Evolutionary conservation across 176 grass and related monocot genomes (phyloP), one percentile per base, ranked within the genome.

Genomic region (Musa beccarii): DNA sequence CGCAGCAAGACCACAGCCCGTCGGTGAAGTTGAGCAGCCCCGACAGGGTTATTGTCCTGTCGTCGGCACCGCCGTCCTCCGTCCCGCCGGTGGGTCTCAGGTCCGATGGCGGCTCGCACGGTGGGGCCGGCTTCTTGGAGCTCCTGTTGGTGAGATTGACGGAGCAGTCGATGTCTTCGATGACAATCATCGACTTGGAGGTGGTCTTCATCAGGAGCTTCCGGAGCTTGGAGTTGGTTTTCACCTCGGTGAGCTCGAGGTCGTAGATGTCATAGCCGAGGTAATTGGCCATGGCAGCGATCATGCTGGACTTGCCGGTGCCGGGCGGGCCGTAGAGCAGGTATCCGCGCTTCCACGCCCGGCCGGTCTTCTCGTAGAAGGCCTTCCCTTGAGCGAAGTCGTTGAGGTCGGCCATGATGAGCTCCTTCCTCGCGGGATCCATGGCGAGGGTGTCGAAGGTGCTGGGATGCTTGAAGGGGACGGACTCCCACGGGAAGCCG

Each of bases 281-380:
- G 52, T 81, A 80, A 71, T 97, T 97, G 17, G 93, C 93, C 74
- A 97, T 97, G 68, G 93, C 93, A 0, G 93, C 93, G n/a, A 97
- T 89, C 23, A 97, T 82, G 84, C 87, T 97, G 49, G 93, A 97
- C 56, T 97, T 97, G 71, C 93, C 93, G 1, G 93, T 97, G 54
- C 93, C 93, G 14, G 93, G 93, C 1, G 93, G 93, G 10, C 93
- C 93, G 6, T 90, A 78, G 9, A 97, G 69, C 77, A 97, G 80
- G 74, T 97, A 97, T 53, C 93, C 93, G 19, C 90, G 76, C 61
- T 97, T 97, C 93, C 93, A 97, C 15, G 93, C 93, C 73, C 92
- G 92, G 17, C 90, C 93, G 0, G 87, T 97, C 66, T 54, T 83
- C 77, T 81, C 88, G 69, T 97, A 97, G 81, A 92, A 97, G 49